Base-by-base conservation (phyloP, 495 filamentous ascomycete genomes). In the Daldinia caldariorum region DNA sequence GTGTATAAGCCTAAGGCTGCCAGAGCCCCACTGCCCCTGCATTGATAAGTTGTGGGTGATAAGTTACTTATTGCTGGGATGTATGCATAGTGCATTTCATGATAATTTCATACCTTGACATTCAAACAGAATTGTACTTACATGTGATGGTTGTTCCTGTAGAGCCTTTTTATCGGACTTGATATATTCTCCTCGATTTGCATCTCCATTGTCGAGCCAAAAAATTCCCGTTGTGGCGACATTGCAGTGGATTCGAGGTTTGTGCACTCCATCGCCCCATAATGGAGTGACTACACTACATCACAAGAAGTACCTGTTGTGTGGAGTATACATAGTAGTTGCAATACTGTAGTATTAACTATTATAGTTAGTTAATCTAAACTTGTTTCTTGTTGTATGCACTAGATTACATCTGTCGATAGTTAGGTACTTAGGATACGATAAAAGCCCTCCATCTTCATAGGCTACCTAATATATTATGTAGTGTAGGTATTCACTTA, bases 11-110 rank as follows among this genome's bases (percentile, higher is more conserved):
- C 45, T 32, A 63, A 41, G 58, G 53, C 63, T 63, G 35, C 8
- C 26, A 29, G 37, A 63, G 49, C 63, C 60, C 69, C 69, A 72
- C 69, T 34, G 12, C 69, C 69, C 69, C 69, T 72, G 69, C 58
- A 65, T 63, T 58, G 53, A 67, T 67, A 49, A 49, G 55, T 16
- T 18, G 32, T 14, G 7, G 34, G 13, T 16, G 14, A 47, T 38
- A 45, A 31, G 57, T 26, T 18, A 16, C 14, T 34, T 16, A 4
- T n/a, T 57, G 10, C 13, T 38, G 18, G 0, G 2, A 4, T 2
- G 3, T 45, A 29, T n/a, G 29, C 49, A 71, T 53, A 55, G 58
- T 71, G 34, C 14, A 49, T 9, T 26, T 26, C 26, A 31, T 38
- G 4, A 4, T 62, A 18, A 9, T 9, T n/a, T 45, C 31, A 47